phyloP scores from a whole-genome alignment of 2,329 filamentous ascomycete species.

The Pyrenophora tritici-repentis region DNA sequence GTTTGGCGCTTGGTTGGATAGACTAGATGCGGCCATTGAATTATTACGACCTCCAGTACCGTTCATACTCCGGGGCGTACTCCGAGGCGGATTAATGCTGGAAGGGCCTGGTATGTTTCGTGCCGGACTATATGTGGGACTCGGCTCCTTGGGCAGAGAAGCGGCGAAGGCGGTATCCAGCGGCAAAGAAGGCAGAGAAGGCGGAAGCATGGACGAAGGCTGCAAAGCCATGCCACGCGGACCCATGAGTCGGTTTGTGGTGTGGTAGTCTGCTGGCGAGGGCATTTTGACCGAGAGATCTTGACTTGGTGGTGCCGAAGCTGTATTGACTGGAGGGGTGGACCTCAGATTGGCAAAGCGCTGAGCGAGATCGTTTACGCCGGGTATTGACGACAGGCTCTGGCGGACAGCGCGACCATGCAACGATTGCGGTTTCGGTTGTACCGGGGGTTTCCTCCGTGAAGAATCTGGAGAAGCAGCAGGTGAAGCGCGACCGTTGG shows the following conservation, averaged over 20 bases:
- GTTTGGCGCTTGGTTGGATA: constrained; percentile 45
- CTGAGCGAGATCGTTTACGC: constrained; percentile 40
- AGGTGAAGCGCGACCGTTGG: constrained; percentile 27
- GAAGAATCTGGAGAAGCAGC: constrained; percentile 25
- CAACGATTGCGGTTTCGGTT: constrained; percentile 70
- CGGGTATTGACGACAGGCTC: constrained; percentile 30
- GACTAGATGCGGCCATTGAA: constrained; percentile 54
- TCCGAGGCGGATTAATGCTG: constrained; percentile 67
- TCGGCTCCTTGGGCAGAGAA: constrained; percentile 70
- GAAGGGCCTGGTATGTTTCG: constrained; percentile 71
- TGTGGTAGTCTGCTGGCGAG: constrained; percentile 46
- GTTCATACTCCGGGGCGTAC: constrained; percentile 67
- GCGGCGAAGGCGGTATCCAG: constrained; percentile 59
- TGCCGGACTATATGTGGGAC: constrained; percentile 78
- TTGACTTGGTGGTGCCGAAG: constrained; percentile 25
- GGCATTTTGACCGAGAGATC: constrained; percentile 50
- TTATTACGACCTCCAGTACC: constrained; percentile 60
- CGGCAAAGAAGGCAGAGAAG: constrained; percentile 52
- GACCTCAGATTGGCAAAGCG: constrained; percentile 47
- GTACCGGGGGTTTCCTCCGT: constrained; percentile 51
- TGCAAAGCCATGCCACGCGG: constrained; percentile 60
- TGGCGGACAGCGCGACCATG: constrained; percentile 64
- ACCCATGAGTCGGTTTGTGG: constrained; percentile 48
- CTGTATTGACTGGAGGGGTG: constrained; percentile 28
- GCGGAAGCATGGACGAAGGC: constrained; percentile 27